Evolutionary conservation across 2,329 filamentous ascomycete genomes (phyloP).

Genomic region (Neonectria coccinea): DNA sequence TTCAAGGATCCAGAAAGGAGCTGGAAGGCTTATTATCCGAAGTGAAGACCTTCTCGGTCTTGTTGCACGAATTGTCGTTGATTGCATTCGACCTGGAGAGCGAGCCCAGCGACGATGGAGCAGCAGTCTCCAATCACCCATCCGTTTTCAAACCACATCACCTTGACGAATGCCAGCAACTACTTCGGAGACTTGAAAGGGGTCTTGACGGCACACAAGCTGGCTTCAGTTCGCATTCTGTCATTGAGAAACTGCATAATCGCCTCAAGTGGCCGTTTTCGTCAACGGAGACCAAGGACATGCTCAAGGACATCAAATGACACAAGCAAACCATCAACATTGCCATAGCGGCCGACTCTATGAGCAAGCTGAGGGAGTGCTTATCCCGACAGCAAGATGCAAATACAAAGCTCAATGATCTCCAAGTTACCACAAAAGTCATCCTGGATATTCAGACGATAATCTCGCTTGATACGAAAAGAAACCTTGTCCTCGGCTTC

Average conservation of each 20-base stretch:
- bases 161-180: constrained; percentile 15
- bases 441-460: constrained; percentile 11
- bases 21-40: constrained; percentile 7
- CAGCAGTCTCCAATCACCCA: not conserved
- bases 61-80: constrained; percentile 10
- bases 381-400: constrained; percentile 9
- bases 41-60: constrained; percentile 5
- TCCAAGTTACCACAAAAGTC: not conserved
- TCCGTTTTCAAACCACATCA: constrained; percentile 3
- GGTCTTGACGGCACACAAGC: not conserved
- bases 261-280: constrained; percentile 27
- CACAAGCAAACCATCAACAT: constrained; percentile 25
- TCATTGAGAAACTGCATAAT: not conserved
- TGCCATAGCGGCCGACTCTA: constrained; percentile 8
- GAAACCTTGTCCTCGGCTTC: not conserved
- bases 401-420: not conserved
- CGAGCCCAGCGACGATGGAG: not conserved
- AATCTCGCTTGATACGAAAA: not conserved
- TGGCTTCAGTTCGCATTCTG: not conserved
- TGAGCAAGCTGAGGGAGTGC: not conserved
- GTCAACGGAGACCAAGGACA: constrained; percentile 9
- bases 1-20: constrained; percentile 12
- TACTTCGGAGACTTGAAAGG: constrained; percentile 10
- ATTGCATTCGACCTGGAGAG: constrained; percentile 22
- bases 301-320: not conserved